Evolutionary conservation across 208 protist species (phyloP).

Genomic region (Crithidia acanthocephali): DNA sequence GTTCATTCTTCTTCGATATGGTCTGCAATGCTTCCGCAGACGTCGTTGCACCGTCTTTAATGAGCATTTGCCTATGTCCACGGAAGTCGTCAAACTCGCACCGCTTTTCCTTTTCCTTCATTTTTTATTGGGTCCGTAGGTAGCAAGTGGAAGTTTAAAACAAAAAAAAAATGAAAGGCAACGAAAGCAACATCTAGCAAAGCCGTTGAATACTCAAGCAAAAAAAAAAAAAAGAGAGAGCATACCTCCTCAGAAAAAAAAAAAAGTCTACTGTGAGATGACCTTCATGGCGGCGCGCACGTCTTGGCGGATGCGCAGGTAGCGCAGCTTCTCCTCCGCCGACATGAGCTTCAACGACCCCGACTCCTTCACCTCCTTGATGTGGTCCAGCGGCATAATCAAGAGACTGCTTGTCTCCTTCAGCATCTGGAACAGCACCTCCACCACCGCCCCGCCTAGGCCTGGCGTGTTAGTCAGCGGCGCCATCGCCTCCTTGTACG

Average conservation of each 20-base stretch:
- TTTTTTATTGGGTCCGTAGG: too few relatives aligned
- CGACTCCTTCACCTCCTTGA: conserved; percentile 83
- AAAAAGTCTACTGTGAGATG: conserved; percentile 44
- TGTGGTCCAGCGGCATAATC: conserved; percentile 83
- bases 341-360: conserved; percentile 77
- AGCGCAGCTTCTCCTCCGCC: conserved; percentile 77
- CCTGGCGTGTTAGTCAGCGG: conserved; percentile 75
- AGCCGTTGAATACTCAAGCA: neutral
- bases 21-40: too few relatives aligned
- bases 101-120: too few relatives aligned
- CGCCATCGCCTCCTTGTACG: conserved; percentile 83
- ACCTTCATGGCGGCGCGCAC: conserved; percentile 64
- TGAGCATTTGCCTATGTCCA: too few relatives aligned
- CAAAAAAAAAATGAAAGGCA: too few relatives aligned
- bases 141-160: too few relatives aligned
- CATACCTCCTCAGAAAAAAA: neutral
- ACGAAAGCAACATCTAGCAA: neutral
- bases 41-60: too few relatives aligned
- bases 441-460: conserved; percentile 82
- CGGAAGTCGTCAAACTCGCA: too few relatives aligned
- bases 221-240: neutral
- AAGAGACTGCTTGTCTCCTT: conserved; percentile 86
- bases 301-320: conserved; percentile 82
- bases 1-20: too few relatives aligned
- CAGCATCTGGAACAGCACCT: conserved; percentile 79